A percentile compares a stretch with the other conserved stretches of the same genome.
Evolutionary conservation across 345 rosid genomes (phyloP).

Genomic region (Citrus sinensis): DVS_A1.0 CM039161.1:23392001-23392500

Average conservation of each 20-base stretch:
- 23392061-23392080: not conserved
- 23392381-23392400: slow-evolving; percentile 62
- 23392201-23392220: not conserved
- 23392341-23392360: slow-evolving; percentile 48
- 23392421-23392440: slow-evolving; percentile 59
- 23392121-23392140: not conserved
- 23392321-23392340: slow-evolving; percentile 48
- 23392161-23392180: not conserved
- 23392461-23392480: slow-evolving; percentile 66
- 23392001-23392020: slow-evolving; percentile 68
- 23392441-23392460: slow-evolving; percentile 57
- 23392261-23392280: not conserved
- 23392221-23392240: not conserved
- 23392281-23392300: slow-evolving; percentile 57
- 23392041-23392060: slow-evolving; percentile 31
- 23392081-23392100: not conserved
- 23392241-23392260: not conserved
- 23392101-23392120: not conserved
- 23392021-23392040: slow-evolving; percentile 38
- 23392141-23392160: not conserved
- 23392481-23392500: slow-evolving; percentile 62
- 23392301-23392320: slow-evolving; percentile 41
- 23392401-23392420: slow-evolving; percentile 68
- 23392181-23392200: not conserved
- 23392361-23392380: slow-evolving; percentile 51